Base-by-base conservation (phyloP, 768 basidiomycete species). In the Boletus pseudo-olivaceus region DNA sequence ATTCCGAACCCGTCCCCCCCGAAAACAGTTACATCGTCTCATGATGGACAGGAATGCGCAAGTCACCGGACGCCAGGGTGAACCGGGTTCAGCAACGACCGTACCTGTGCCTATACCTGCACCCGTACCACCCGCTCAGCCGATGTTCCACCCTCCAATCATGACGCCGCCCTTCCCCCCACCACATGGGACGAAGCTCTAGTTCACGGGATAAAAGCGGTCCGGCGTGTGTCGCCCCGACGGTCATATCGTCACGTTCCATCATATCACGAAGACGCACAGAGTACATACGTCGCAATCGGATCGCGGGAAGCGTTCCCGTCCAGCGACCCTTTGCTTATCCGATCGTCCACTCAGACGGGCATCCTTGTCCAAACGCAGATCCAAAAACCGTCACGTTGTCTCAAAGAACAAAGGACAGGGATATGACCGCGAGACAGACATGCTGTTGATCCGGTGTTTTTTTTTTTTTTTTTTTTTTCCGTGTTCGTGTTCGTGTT, bases 41-140 rank as follows among this genome's bases (percentile, higher is more conserved):
- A 85, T 90, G 85, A 83, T 88, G 83, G 86, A 88, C 39, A 76
- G 85, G 54, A 87, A 85, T 69, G 80, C 80, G 15, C 79, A 80
- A 58, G 71, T 80, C 47, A 81, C 78, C 27, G 79, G 80, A 45
- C 72, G 79, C 33, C 62, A 68, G 35, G 62, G 62, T n/a, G 72
- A 71, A 37, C 42, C 51, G 20, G 54, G 56, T 27, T 49, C 60
- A 26, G 39, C 47, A 10, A 51, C 39, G n/a, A 51, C 54, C 29
- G 29, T 49, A 15, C 57, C 66, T 30, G 60, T 65, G 4, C 61
- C 68, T 14, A 56, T 64, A 53, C 59, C 67, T 50, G 57, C 56
- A 2, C 65, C 66, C 1, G 45, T 34, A 30, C 56, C 58, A 32
- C 58, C 65, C 15, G 49, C 10, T 33, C 68, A 69, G 33, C 57